Evolutionary conservation across 345 rosid species (phyloP), one percentile per base, ranked within the genome.

Genomic region (Pugionium dolabratum): DNA sequence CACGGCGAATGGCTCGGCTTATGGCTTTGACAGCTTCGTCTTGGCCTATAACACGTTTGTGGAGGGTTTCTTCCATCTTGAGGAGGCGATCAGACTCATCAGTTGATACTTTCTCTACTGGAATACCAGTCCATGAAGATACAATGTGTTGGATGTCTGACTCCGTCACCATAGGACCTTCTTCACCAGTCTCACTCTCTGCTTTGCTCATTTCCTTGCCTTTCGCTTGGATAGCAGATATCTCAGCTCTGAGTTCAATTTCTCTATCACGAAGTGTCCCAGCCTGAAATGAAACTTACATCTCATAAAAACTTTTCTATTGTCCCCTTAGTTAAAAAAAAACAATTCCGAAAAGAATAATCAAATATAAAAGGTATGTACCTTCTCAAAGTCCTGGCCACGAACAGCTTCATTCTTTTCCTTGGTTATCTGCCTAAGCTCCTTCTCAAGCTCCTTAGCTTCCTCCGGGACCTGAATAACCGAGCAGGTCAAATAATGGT

Each of bases 131-230:
- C 99, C 97, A 88, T 5, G 91, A 10, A 60, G 95, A 85, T 30
- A 94, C 97, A 30, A 88, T 87, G 77, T 91, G 95, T 73, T 88
- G 97, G 74, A 94, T 94, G 79, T 91, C 97, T 31, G 76, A 73
- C 74, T 94, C 99, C 0, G 85, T 85, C 42, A 90, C 97, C 32
- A 76, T 2, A 31, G 99, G 96, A 61, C 97, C 96, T 18, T 69
- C 92, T 67, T 88, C 97, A 44, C 86, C 92, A 1, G 85, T 86
- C 79, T 90, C 99, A 33, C 85, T 83, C 84, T 90, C 97, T 11
- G 96, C 98, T 79, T 90, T 90, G 73, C 86, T 90, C 92, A 90
- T 81, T 72, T 90, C 98, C 86, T 93, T 93, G 76, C 91, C 94
- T 69, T 93, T 90, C 40, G 85, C 94, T 36, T 84, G 82, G 64